Evolutionary conservation across 257 asterid genomes (phyloP), one percentile per base, ranked within the genome.

Genomic region (Haberlea rhodopensis): DNA sequence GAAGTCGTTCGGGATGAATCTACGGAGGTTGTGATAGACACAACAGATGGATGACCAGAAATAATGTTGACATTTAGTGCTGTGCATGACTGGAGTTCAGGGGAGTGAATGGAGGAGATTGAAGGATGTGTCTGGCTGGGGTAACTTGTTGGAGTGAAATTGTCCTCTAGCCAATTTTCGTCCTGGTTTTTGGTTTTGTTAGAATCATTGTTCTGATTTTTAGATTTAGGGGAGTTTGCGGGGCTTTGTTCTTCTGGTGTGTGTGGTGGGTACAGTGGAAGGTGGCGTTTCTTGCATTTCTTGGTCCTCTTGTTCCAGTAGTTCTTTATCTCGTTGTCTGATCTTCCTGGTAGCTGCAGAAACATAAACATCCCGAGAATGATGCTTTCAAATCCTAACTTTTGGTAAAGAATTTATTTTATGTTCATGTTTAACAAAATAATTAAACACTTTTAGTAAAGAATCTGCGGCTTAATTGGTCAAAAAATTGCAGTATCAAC

Each of bases 261-360:
- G 23, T 23, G 60, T 24, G 63, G 57, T 15, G 87, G 81, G 65
- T 75, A 79, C 18, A 76, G 40, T 15, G 77, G 85, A 43, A 73
- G 73, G 46, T 75, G 69, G 49, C 76, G 78, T 52, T 73, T 77
- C 26, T 40, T 63, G 62, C 86, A 77, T 73, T 78, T 82, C 76
- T 84, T 82, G 53, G 74, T 72, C 68, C 82, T 78, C 68, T 80
- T 79, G 62, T 85, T 88, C 91, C 91, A 85, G 65, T 82, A 85
- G 45, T 82, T 82, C 85, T 85, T 82, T 52, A 82, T 75, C 65
- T 85, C 86, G 46, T 82, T 82, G 72, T 82, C 91, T 11, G 88
- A 78, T 75, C 88, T 82, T 3, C 88, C 91, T 2, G 88, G 79
- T 18, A 85, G 48, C 91, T 85, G 81, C 76, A 73, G 13, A 19